A percentile compares a stretch with the other conserved stretches of the same genome.
Evolutionary conservation across 805 yeast genomes (phyloP).

Genomic region (Scheffersomyces coipomensis): DNA sequence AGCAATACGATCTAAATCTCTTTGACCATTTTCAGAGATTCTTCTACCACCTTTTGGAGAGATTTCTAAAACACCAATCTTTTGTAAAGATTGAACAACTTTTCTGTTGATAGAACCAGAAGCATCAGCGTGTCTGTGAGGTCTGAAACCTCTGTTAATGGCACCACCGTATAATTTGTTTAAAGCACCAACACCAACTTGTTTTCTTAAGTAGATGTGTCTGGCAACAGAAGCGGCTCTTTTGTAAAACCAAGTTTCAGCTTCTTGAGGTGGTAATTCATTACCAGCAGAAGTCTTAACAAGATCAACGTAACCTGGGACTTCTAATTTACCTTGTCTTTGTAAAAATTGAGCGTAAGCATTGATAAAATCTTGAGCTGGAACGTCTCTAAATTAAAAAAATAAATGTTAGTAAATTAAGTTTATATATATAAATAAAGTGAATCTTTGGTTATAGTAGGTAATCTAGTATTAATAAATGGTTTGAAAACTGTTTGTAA

Average conservation of each 20-base stretch:
- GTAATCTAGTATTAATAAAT: background rate
- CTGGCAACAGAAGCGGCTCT: slow-evolving; percentile 99
- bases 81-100: slow-evolving; percentile 96
- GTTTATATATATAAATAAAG: background rate
- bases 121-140: slow-evolving; percentile 98
- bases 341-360: slow-evolving; percentile 99
- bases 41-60: slow-evolving; percentile 99
- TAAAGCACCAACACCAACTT: slow-evolving; percentile 98
- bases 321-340: slow-evolving; percentile 99
- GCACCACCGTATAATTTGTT: slow-evolving; percentile 99
- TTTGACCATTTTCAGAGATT: slow-evolving; percentile 98
- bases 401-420: slow-evolving; percentile 26
- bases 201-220: slow-evolving; percentile 99
- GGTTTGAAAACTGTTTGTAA: background rate
- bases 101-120: slow-evolving; percentile 99
- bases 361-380: slow-evolving; percentile 99
- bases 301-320: slow-evolving; percentile 99
- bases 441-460: no score
- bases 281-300: slow-evolving; percentile 99
- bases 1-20: slow-evolving; percentile 99
- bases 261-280: slow-evolving; percentile 99
- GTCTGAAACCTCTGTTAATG: slow-evolving; percentile 98
- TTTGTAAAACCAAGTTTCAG: slow-evolving; percentile 99
- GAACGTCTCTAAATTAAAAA: slow-evolving; percentile 95
- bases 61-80: slow-evolving; percentile 95